Base-by-base conservation (phyloP, 352 stramenopile species). In the Peronospora belbahrii region DNA sequence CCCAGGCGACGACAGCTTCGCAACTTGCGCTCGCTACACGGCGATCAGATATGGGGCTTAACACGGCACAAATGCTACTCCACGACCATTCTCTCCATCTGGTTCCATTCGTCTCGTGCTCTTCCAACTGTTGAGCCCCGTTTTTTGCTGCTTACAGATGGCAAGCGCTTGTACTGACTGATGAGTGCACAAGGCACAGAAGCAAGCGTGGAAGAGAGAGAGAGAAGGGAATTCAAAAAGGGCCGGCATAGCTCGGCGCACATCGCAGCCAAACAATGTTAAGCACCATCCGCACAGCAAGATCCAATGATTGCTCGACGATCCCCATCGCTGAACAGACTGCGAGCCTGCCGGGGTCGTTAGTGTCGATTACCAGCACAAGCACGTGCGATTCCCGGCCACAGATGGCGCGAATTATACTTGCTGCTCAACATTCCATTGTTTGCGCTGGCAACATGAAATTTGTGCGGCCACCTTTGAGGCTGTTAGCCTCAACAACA, bases 101-200 rank as follows among this genome's bases (percentile, higher is more conserved):
- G 55, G 36, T 37, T 7, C 8, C 17, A 10, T n/a, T 20, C 8
- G 4, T 38, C 15, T 46, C 19, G 45, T 20, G 41, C n/a, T 17
- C 25, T 33, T 45, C 13, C 34, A 37, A 15, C 30, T 32, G 48
- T 32, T 54, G 17, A 19, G 52, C 24, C 41, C 46, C 35, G 32
- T 62, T 56, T 62, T 53, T 59, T 43, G 43, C 58, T 43, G 42
- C 25, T 67, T 67, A 47, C 53, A 67, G 38, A 47, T 24, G 13
- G 25, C 39, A 19, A 42, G 49, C 34, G 22, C 22, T 38, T 40
- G 8, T 9, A 18, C 8, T 27, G 10, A 20, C 13, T 42, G 19
- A 23, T 23, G 30, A 2, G 20, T 5, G 36, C 36, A n/a, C n/a
- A 48, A 40, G 5, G 18, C 22, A 6, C 22, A 45, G 47, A 63